These are phyloP conservation scores for Cryphonectria carpinicola DNA, from an alignment of 2,329 filamentous ascomycete species.

Conservation along the genomic window DNA sequence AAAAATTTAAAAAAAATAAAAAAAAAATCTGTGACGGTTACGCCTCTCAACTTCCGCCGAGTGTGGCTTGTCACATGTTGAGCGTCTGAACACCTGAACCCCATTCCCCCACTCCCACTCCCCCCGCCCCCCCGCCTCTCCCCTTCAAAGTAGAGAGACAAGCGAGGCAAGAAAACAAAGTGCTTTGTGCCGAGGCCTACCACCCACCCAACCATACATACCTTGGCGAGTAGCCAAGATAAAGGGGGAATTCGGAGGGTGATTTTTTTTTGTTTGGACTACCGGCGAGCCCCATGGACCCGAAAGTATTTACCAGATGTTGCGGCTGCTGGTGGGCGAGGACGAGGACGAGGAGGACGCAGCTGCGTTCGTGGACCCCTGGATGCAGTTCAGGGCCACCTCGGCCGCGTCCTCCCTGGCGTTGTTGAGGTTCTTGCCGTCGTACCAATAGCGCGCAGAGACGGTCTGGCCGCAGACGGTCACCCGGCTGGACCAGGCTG, in stretches of 20 bases:
- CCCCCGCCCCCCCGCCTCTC: no score
- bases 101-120: background rate
- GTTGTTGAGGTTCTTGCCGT: slow-evolving; percentile 84
- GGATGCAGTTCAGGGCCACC: slow-evolving; percentile 67
- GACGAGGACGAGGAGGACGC: slow-evolving; percentile 39
- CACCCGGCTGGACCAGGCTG: slow-evolving; percentile 85
- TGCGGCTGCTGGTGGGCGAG: slow-evolving; percentile 42
- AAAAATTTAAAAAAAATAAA: background rate
- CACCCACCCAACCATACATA: background rate
- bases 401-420: slow-evolving; percentile 92
- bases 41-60: background rate
- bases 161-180: background rate
- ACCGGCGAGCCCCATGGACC: background rate
- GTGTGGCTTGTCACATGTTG: slow-evolving; percentile 28
- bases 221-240: background rate
- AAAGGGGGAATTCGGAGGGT: no score
- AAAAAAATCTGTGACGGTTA: background rate
- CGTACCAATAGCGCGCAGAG: slow-evolving; percentile 87
- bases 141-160: background rate
- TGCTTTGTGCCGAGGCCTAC: background rate
- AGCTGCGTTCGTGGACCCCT: slow-evolving; percentile 35
- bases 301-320: slow-evolving; percentile 38
- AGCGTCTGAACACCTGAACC: background rate
- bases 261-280: background rate
- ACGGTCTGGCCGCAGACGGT: slow-evolving; percentile 68